Conservation (phyloP, 352 stramenopile genomes). For the Phytophthora pluvialis region DNA sequence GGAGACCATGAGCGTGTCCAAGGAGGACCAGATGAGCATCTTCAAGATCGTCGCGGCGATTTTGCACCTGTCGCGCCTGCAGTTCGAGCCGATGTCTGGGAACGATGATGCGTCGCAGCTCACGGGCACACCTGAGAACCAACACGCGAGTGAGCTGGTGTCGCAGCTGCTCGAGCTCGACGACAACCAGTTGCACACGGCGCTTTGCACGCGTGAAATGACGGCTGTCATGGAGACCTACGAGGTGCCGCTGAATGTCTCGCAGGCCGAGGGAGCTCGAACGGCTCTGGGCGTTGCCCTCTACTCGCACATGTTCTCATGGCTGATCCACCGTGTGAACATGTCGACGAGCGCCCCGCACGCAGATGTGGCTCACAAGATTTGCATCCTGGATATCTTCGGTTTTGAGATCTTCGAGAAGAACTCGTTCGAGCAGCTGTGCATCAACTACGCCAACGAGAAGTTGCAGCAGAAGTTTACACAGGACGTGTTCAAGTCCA, state of each 20-base stretch:
- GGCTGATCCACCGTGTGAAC: conserved; percentile 93
- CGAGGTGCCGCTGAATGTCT: conserved; percentile 85
- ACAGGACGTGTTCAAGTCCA: conserved; percentile 94
- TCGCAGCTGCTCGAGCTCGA: conserved; percentile 73
- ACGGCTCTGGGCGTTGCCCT: conserved; percentile 84
- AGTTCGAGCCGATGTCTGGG: conserved; percentile 59
- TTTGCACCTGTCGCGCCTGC: conserved; percentile 79
- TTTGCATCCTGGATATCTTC: conserved; percentile 97
- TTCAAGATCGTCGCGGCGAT: conserved; percentile 84
- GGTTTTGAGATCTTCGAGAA: conserved; percentile 97
- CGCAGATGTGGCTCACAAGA: conserved; percentile 67
- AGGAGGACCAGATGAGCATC: conserved; percentile 77
- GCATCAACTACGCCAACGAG: conserved; percentile 98
- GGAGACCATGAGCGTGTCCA: conserved; percentile 75
- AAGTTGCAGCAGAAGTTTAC: conserved; percentile 95
- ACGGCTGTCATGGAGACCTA: conserved; percentile 84
- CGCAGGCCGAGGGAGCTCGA: conserved; percentile 76
- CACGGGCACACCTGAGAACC: conserved; percentile 56
- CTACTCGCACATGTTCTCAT: conserved; percentile 97
- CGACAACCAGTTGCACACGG: conserved; percentile 67
- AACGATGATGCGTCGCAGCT: conserved; percentile 80
- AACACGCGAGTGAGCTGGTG: conserved; percentile 53
- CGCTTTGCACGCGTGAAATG: conserved; percentile 83
- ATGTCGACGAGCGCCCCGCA: conserved; percentile 71
- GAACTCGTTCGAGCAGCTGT: conserved; percentile 97